A percentile compares a stretch with the other conserved stretches of the same genome.
Evolutionary conservation across 805 yeast species (phyloP).

Genomic region (Saccharomycopsis sp.): DNA sequence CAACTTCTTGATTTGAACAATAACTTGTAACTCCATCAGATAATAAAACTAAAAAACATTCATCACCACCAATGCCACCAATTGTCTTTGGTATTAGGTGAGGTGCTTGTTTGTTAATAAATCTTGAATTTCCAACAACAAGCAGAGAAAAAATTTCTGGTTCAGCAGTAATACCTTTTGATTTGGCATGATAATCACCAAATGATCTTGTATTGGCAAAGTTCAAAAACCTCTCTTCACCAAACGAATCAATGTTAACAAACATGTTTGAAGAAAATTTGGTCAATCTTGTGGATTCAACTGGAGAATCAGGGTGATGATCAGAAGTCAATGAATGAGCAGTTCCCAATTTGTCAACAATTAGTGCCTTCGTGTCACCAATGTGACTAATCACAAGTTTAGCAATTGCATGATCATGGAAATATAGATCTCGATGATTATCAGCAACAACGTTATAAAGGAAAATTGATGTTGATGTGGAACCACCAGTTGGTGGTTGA

Average conservation of each 20-base stretch:
- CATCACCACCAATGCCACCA: conserved; percentile 65
- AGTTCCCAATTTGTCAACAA: conserved; percentile 75
- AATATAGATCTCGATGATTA: conserved; percentile 27
- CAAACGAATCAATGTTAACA: conserved; percentile 70
- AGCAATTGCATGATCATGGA: conserved; percentile 60
- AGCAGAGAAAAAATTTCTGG: conserved; percentile 72
- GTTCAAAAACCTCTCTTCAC: conserved; percentile 73
- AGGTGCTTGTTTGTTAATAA: conserved; percentile 28
- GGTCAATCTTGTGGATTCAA: conserved; percentile 67
- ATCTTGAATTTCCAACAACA: conserved; percentile 53
- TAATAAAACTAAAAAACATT: conserved; percentile 73
- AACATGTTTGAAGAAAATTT: conserved; percentile 56
- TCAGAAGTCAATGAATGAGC: conserved; percentile 72
- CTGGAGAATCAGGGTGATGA: conserved; percentile 83
- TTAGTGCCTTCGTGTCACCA: conserved; percentile 83
- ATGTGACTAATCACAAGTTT: conserved; percentile 78
- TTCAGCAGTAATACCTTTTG: conserved; percentile 83
- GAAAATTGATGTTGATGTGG: conserved; percentile 65
- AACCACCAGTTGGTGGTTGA: conserved; percentile 42
- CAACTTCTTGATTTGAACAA: conserved; percentile 84
- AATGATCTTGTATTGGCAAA: conserved; percentile 91
- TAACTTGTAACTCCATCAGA: conserved; percentile 84
- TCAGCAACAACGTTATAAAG: conserved; percentile 38
- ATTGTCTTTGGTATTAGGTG: conserved; percentile 23
- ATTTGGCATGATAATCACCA: conserved; percentile 80